These are phyloP conservation scores for Candida sanyaensis DNA, from an alignment of 1,139 yeast genomes.

Conservation along the genomic window DNA sequence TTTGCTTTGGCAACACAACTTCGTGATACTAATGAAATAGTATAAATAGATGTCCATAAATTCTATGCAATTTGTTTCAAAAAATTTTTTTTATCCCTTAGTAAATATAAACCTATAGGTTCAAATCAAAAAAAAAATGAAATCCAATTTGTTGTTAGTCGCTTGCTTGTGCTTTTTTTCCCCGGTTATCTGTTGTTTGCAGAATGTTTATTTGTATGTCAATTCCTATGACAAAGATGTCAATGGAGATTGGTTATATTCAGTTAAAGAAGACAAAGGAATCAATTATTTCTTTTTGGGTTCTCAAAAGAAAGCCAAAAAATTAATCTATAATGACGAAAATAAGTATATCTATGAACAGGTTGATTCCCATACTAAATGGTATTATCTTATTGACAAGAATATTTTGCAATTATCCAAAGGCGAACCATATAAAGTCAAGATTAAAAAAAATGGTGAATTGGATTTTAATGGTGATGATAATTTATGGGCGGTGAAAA, in stretches of 20 bases:
- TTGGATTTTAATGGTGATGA: slow-evolving; percentile 29
- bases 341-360: slow-evolving; percentile 1
- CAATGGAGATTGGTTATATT: slow-evolving; percentile 28
- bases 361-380: slow-evolving; percentile 2
- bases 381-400: slow-evolving; percentile 2
- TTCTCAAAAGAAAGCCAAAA: neutral
- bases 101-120: neutral
- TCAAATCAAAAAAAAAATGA: neutral
- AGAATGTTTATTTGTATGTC: slow-evolving; percentile 6
- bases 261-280: slow-evolving; percentile 56
- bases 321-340: slow-evolving; percentile 1
- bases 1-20: neutral
- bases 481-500: slow-evolving; percentile 40
- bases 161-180: slow-evolving; percentile 2
- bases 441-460: slow-evolving; percentile 21
- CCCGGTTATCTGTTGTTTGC: slow-evolving; percentile 4
- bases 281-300: slow-evolving; percentile 42
- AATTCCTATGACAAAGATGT: slow-evolving; percentile 15
- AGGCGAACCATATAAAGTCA: slow-evolving; percentile 14
- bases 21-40: neutral
- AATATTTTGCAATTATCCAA: slow-evolving; percentile 15
- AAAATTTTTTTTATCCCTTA: neutral
- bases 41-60: slow-evolving; percentile 1
- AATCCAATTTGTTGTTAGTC: neutral
- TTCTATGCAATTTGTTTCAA: neutral